Evolutionary conservation across 768 basidiomycete genomes (phyloP).

Genomic region (Solioccasus polychromus): DNA sequence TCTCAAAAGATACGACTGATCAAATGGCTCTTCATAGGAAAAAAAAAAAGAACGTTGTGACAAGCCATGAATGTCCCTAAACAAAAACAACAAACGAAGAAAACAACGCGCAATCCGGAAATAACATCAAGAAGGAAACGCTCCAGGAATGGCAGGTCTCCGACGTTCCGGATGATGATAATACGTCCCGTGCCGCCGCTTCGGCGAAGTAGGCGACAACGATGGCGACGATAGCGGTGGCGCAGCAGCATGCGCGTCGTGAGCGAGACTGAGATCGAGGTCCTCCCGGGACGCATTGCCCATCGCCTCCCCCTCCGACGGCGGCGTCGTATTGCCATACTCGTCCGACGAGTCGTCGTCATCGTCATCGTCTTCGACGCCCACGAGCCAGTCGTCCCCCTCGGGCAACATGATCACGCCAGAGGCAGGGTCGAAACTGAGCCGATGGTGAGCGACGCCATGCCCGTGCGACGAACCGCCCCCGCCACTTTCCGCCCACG

Average conservation of each 20-base stretch:
- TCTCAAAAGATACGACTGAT: no score
- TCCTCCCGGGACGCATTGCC: slow-evolving; percentile 25
- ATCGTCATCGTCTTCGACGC: slow-evolving; percentile 47
- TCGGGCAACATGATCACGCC: slow-evolving; percentile 90
- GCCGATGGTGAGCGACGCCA: slow-evolving; percentile 45
- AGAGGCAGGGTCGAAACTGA: slow-evolving; percentile 83
- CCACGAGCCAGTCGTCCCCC: slow-evolving; percentile 60
- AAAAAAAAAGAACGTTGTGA: neutral
- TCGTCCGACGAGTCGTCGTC: slow-evolving; percentile 40
- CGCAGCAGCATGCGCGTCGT: neutral
- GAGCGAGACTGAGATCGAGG: no score
- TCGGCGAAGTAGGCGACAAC: slow-evolving; percentile 33
- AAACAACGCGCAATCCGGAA: neutral
- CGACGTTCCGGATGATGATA: slow-evolving; percentile 81
- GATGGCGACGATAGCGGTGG: slow-evolving; percentile 22
- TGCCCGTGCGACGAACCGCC: slow-evolving; percentile 22
- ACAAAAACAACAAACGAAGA: neutral
- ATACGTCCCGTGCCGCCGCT: slow-evolving; percentile 71
- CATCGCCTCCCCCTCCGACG: slow-evolving; percentile 18
- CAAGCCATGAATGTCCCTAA: slow-evolving; percentile 1
- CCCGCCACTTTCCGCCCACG: slow-evolving; percentile 57
- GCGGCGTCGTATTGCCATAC: slow-evolving; percentile 35
- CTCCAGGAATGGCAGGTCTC: slow-evolving; percentile 55
- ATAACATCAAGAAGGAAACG: slow-evolving; percentile 37
- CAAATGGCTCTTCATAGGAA: neutral